These are phyloP conservation scores for Cutaneotrichosporon sp. DNA, from an alignment of 1,284 basidiomycete species.

Conservation along the genomic window DNA sequence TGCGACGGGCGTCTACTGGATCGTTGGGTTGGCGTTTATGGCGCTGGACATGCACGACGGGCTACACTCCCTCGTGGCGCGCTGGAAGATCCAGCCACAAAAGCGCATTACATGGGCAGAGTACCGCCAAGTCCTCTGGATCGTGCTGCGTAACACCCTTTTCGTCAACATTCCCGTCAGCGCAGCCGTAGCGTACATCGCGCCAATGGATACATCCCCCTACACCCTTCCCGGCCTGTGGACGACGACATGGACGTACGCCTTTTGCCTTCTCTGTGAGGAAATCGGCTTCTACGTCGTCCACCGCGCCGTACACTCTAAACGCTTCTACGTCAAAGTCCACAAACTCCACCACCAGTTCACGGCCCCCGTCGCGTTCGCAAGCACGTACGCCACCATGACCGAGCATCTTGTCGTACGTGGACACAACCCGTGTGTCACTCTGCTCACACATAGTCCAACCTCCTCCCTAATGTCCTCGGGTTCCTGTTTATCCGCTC, in stretches of 20 bases:
- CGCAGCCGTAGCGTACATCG: not conserved
- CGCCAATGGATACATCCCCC: not conserved
- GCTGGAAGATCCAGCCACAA: constrained; percentile 19
- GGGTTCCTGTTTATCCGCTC: constrained; percentile 9
- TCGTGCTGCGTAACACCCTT: constrained; percentile 10
- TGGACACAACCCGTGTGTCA: not conserved
- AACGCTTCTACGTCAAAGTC: constrained; percentile 9
- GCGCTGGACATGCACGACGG: constrained; percentile 14
- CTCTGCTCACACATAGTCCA: constrained; percentile 9
- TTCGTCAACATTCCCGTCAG: constrained; percentile 14
- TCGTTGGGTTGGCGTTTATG: constrained; percentile 12
- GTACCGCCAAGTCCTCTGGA: constrained; percentile 9
- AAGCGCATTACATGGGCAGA: constrained; percentile 13
- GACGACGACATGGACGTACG: constrained; percentile 11
- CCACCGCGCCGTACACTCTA: constrained; percentile 12
- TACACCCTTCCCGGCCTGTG: constrained; percentile 8
- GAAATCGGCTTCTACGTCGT: constrained; percentile 18
- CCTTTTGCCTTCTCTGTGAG: constrained; percentile 14
- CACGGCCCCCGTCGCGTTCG: constrained; percentile 18
- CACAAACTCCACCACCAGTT: constrained; percentile 23
- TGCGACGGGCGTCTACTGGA: constrained; percentile 13
- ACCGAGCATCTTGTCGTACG: constrained; percentile 17
- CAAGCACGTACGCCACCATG: constrained; percentile 17
- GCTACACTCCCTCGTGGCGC: constrained; percentile 8
- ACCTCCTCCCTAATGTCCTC: constrained; percentile 15